phyloP scores from a whole-genome alignment of 306 rosid species.

The Cajanus cajan region DNA sequence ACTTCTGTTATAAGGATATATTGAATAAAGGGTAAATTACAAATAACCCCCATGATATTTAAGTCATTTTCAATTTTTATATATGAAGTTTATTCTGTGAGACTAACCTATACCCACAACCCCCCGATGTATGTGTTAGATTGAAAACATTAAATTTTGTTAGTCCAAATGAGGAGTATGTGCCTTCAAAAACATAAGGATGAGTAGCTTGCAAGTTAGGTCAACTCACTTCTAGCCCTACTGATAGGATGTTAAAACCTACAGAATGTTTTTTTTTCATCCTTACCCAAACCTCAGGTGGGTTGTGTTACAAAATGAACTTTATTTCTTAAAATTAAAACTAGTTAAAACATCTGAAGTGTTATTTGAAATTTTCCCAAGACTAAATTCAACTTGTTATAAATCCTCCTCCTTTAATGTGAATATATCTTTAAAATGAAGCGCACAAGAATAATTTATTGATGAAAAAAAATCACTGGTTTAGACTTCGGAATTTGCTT shows the following conservation, averaged over 20 bases:
- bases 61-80: constrained; percentile 4
- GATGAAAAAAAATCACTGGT: constrained; percentile 9
- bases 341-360: background rate
- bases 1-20: constrained; percentile 17
- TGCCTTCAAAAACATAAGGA: background rate
- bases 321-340: background rate
- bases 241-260: background rate
- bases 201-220: background rate
- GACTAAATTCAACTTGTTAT: constrained; percentile 20
- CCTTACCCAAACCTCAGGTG: background rate
- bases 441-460: background rate
- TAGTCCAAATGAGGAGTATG: constrained; percentile 12
- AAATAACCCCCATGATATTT: background rate
- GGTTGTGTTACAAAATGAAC: background rate
- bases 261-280: background rate
- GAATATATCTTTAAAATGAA: constrained; percentile 3
- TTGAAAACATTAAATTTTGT: background rate
- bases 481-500: background rate
- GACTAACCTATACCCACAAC: background rate
- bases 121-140: background rate
- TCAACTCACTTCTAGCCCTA: background rate
- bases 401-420: constrained; percentile 1
- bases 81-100: background rate
- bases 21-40: background rate
- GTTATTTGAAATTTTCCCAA: background rate